These are phyloP conservation scores for Elsinoe batatas DNA, from an alignment of 2,329 filamentous ascomycete genomes.

Conservation along the genomic window DNA sequence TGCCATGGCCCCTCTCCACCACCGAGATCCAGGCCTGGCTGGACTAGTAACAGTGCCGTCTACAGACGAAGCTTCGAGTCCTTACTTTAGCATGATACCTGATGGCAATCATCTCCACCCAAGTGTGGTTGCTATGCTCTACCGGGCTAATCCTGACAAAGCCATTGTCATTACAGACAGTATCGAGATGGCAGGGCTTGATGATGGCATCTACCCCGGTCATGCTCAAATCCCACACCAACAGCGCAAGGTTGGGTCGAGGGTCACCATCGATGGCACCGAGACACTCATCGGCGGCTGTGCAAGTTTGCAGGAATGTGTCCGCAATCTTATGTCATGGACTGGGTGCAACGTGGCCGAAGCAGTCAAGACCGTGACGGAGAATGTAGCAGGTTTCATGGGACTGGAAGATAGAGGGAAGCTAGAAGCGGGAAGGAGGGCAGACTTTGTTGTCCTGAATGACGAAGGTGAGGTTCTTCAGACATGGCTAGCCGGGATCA, in stretches of 20 bases:
- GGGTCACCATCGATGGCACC: slow-evolving; percentile 43
- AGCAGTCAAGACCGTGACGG: slow-evolving; percentile 40
- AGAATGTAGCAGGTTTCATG: slow-evolving; percentile 44
- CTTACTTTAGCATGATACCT: slow-evolving; percentile 45
- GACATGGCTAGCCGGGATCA: slow-evolving; percentile 42
- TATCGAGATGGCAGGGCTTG: slow-evolving; percentile 45
- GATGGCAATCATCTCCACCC: slow-evolving; percentile 48
- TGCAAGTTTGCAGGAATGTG: slow-evolving; percentile 41
- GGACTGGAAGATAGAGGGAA: slow-evolving; percentile 35
- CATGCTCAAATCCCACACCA: slow-evolving; percentile 42
- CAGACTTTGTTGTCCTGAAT: slow-evolving; percentile 41
- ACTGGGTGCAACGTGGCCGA: slow-evolving; percentile 38
- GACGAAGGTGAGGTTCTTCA: slow-evolving; percentile 38
- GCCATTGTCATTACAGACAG: slow-evolving; percentile 46
- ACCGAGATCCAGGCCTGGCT: slow-evolving; percentile 42
- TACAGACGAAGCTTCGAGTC: slow-evolving; percentile 21
- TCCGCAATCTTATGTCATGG: slow-evolving; percentile 41
- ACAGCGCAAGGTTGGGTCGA: slow-evolving; percentile 41
- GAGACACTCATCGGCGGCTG: slow-evolving; percentile 47
- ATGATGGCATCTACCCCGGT: slow-evolving; percentile 42
- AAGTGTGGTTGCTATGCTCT: slow-evolving; percentile 38
- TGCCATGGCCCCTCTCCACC: slow-evolving; percentile 43
- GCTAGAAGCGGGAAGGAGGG: slow-evolving; percentile 36
- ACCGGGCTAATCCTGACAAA: slow-evolving; percentile 36
- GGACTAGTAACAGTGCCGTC: slow-evolving; percentile 30